Evolutionary conservation across 2,329 filamentous ascomycete species (phyloP).

Genomic region (Sporothrix brunneoviolacea): DNA sequence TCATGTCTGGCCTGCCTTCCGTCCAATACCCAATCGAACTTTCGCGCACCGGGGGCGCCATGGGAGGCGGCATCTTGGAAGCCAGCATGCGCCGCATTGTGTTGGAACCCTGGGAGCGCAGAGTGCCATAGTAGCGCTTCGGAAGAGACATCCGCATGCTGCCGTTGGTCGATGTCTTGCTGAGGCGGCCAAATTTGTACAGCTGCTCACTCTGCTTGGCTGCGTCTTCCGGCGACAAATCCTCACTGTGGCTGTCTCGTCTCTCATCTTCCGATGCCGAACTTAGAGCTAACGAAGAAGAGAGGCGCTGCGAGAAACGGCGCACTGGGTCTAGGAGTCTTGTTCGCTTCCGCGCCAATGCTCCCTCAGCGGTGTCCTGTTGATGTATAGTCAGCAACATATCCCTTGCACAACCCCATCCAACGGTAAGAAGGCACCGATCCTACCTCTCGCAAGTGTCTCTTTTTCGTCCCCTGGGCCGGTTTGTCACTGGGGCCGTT

Average conservation of each 20-base stretch:
- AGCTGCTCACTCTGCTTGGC: conserved; percentile 13
- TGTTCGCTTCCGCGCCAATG: conserved; percentile 13
- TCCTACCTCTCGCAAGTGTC: conserved; percentile 10
- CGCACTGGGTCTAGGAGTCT: conserved; percentile 15
- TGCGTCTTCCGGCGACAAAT: conserved; percentile 13
- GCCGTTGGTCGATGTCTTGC: neutral
- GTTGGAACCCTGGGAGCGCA: conserved; percentile 6
- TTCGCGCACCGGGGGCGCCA: neutral
- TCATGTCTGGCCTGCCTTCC: conserved; percentile 16
- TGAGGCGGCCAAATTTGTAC: conserved; percentile 7
- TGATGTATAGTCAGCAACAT: neutral
- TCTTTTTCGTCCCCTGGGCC: conserved; percentile 10
- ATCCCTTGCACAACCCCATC: too few species aligned
- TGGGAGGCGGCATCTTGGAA: neutral
- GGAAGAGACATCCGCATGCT: conserved; percentile 10
- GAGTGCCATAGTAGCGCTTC: conserved; percentile 1
- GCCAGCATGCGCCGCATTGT: conserved; percentile 16
- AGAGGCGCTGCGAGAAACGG: conserved; percentile 17
- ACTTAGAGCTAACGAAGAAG: conserved; percentile 13
- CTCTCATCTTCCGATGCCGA: neutral
- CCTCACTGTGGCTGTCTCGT: neutral
- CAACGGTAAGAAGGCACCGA: too few species aligned
- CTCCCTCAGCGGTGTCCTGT: neutral
- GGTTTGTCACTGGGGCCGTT: neutral
- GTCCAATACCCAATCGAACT: conserved; percentile 7